These are phyloP conservation scores for Edaphochlamys debaryana DNA, from an alignment of 139 green algal genomes.

Conservation along the genomic window DNA sequence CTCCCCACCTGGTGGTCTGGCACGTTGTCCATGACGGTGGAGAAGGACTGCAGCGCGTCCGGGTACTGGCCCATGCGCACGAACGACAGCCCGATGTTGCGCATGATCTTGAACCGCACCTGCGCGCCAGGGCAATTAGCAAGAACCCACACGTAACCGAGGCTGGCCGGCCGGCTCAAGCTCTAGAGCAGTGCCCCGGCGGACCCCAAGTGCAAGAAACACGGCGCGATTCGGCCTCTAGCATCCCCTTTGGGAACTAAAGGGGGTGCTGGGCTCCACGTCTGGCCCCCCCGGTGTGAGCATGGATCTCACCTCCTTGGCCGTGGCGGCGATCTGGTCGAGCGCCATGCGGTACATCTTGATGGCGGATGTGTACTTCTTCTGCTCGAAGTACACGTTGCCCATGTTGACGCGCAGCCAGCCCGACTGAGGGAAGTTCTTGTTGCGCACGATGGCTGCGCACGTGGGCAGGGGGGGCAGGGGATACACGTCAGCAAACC, in stretches of 20 bases:
- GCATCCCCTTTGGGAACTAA: no score
- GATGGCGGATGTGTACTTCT: conserved; percentile 59
- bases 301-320: conserved; percentile 62
- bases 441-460: conserved; percentile 75
- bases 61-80: conserved; percentile 85
- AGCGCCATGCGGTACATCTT: conserved; percentile 92
- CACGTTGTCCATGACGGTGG: conserved; percentile 71
- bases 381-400: conserved; percentile 85
- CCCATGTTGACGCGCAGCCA: conserved; percentile 91
- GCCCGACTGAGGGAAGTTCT: conserved; percentile 60
- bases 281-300: no score
- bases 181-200: no score
- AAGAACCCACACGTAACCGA: no score
- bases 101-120: conserved; percentile 77
- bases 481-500: no score
- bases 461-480: background rate
- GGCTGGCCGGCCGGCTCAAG: no score
- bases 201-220: no score
- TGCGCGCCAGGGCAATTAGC: no score
- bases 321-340: conserved; percentile 75
- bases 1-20: conserved; percentile 72
- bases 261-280: no score
- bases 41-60: conserved; percentile 77
- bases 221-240: no score
- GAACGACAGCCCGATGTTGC: conserved; percentile 87